These are phyloP conservation scores for Talaromyces adpressus DNA, from an alignment of 495 filamentous ascomycete species.

Conservation along the genomic window DNA sequence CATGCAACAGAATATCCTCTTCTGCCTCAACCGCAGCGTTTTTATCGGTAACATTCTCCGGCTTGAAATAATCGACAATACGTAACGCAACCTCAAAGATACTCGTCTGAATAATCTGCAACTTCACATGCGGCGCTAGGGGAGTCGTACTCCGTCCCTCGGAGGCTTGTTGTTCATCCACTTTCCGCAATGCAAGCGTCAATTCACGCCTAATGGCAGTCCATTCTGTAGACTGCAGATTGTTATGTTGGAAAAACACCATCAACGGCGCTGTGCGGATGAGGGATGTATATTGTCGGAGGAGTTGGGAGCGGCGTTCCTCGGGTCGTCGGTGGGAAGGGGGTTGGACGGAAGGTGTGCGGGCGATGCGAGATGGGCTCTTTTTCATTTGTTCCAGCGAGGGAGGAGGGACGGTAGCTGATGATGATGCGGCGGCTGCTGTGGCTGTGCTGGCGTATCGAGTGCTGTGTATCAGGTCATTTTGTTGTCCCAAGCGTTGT, in stretches of 20 bases:
- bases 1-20: constrained; percentile 57
- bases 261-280: constrained; percentile 83
- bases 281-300: constrained; percentile 87
- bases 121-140: constrained; percentile 52
- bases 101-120: constrained; percentile 79
- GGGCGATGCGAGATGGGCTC: constrained; percentile 10
- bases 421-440: constrained; percentile 26
- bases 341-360: constrained; percentile 66
- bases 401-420: constrained; percentile 41
- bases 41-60: constrained; percentile 38
- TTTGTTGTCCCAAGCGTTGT: constrained; percentile 18
- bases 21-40: constrained; percentile 21
- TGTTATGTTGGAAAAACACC: constrained; percentile 96
- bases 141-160: constrained; percentile 34
- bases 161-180: constrained; percentile 49
- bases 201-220: constrained; percentile 79
- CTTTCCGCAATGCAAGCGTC: constrained; percentile 54
- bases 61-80: constrained; percentile 80
- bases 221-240: constrained; percentile 85
- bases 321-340: constrained; percentile 82
- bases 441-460: constrained; percentile 30
- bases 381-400: constrained; percentile 45
- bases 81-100: constrained; percentile 80
- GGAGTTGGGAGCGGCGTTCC: constrained; percentile 88
- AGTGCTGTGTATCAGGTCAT: constrained; percentile 28